Evolutionary conservation across 2,329 filamentous ascomycete genomes (phyloP).

Genomic region (Trichoderma koningiopsis): DNA sequence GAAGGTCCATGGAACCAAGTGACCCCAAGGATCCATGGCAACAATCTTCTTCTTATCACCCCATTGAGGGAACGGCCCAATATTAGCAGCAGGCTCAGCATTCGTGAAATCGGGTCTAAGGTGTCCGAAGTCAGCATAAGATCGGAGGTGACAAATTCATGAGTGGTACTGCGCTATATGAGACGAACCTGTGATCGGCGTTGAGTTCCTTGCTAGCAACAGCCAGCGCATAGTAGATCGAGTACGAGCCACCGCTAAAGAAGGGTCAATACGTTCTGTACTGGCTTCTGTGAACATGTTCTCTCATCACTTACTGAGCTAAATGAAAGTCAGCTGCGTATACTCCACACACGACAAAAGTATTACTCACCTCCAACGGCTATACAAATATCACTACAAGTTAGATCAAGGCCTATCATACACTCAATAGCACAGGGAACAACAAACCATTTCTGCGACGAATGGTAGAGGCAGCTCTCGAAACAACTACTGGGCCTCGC

Average conservation of each 20-base stretch:
- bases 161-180: neutral
- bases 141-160: neutral
- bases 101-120: conserved; percentile 64
- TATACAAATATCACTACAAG: conserved; percentile 33
- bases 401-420: neutral
- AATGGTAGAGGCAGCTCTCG: conserved; percentile 72
- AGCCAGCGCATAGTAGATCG: conserved; percentile 91
- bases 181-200: conserved; percentile 67
- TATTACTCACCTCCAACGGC: conserved; percentile 58
- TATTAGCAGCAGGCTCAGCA: conserved; percentile 86
- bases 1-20: conserved; percentile 82
- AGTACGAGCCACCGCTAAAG: conserved; percentile 80
- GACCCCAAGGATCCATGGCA: conserved; percentile 93
- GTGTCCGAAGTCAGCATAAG: neutral
- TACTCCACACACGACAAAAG: neutral
- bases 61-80: conserved; percentile 91
- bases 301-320: conserved; percentile 45
- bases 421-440: neutral
- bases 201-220: conserved; percentile 89
- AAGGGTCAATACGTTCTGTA: neutral
- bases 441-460: conserved; percentile 75
- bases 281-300: neutral
- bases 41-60: conserved; percentile 90
- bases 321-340: conserved; percentile 24
- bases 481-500: conserved; percentile 88